Evolutionary conservation across 441 rosid species (phyloP), one percentile per base, ranked within the genome.

Genomic region (Croton laevigatus): DNA sequence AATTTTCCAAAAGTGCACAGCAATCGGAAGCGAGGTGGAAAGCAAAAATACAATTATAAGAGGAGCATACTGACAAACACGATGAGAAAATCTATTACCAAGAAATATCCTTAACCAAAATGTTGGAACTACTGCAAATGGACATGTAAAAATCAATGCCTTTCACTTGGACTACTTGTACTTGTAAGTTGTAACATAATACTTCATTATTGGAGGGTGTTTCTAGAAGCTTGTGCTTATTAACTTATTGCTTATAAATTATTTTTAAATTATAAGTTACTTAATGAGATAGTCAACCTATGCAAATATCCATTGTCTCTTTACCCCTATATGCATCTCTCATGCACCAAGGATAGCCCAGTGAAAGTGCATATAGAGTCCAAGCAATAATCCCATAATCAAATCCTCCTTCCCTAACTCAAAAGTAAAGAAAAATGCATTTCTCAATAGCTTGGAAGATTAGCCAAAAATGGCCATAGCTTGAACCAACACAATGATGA

Each of bases 1-100:
- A 49, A 73, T 46, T 22, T 40, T 32, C 20, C 48, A 34, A 80
- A 62, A 48, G 32, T 62, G 59, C 54, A 81, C 65, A 20, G 3
- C 7, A 19, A 49, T 27, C n/a, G 16, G n/a, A 59, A 44, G 32
- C 22, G 16, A 32, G 57, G 12, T 10, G 9, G 6, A 19, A 52
- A 19, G n/a, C 32, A 19, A 53, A 53, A 46, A 53, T 17, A 66
- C 23, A 52, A 19, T 63, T 65, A 52, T 65, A 27, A 16, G 55
- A 27, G 53, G 44, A 40, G 1, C 10, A 9, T 40, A 40, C 8
- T 40, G 44, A 40, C 44, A 40, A 27, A 27, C 32, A 27, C 2
- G 8, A 40, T n/a, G 44, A 40, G 5, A 9, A 40, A 4, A 40
- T 40, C 44, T 40, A 4, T 40, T 9, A 40, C 10, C 44, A 40